Evolutionary conservation across 179 eudicot genomes (phyloP).

Genomic region (Heliamphora pulchella): DNA sequence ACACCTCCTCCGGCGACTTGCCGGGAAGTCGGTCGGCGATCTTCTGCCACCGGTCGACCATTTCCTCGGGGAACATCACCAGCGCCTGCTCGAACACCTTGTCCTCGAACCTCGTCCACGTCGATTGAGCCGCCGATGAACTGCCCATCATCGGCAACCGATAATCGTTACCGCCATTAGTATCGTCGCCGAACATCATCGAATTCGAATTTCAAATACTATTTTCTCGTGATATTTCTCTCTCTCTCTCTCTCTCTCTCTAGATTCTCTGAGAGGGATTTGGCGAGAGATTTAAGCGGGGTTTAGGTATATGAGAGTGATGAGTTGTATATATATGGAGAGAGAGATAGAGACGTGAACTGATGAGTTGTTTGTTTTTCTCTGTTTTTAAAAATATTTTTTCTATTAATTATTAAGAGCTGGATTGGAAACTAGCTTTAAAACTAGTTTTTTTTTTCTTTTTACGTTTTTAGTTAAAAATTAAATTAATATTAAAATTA

Average conservation of each 20-base stretch:
- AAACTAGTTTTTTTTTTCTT: too few relatives aligned
- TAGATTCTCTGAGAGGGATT: constrained; percentile 13
- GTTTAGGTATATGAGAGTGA: neutral
- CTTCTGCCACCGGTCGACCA: constrained; percentile 45
- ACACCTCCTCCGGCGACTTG: constrained; percentile 47
- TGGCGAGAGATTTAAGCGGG: constrained; percentile 15
- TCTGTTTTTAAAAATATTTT: too few relatives aligned
- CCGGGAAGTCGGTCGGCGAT: constrained; percentile 64
- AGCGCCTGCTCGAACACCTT: constrained; percentile 75
- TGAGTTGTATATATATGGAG: neutral
- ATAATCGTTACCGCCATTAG: neutral
- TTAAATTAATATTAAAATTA: too few relatives aligned
- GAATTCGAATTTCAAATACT: neutral
- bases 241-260: neutral
- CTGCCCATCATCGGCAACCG: constrained; percentile 9
- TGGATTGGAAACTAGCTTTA: too few relatives aligned
- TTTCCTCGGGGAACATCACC: constrained; percentile 37
- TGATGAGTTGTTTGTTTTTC: neutral
- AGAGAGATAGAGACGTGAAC: neutral
- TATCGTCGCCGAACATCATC: neutral
- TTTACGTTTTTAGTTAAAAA: too few relatives aligned
- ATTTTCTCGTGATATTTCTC: neutral
- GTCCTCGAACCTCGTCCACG: constrained; percentile 67
- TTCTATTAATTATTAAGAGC: too few relatives aligned
- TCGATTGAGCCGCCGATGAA: neutral